Evolutionary conservation across 139 green algal species (phyloP), one percentile per base, ranked within the genome.

Genomic region (Auxenochlorella pyrenoidosa): DNA sequence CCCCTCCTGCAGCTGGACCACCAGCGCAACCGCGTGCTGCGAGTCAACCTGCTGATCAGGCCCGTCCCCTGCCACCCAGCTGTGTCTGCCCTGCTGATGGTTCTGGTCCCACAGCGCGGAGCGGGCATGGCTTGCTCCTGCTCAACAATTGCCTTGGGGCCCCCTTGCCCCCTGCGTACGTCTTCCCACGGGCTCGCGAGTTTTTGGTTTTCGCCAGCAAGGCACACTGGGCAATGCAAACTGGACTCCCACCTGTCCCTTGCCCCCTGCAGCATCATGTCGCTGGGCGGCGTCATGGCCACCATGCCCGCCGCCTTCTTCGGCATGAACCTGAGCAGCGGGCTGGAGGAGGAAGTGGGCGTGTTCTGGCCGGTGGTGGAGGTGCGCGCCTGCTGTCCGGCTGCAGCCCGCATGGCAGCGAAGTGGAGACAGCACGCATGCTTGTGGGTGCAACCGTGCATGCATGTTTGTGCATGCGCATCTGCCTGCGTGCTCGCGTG

Each of bases 281-380:
- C 72, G 30, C 86, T 94, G 32, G 83, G 85, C 5, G 47, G 88
- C 12, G 78, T 93, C 43, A 41, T 87, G 16, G 79, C 41, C 51
- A 92, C 89, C 22, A 85, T 94, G 32, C 92, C 92, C 1, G 92
- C 91, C 4, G 87, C 89, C 36, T 94, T 86, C 79, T 92, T 94
- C 63, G 92, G 92, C 73, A 94, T 94, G 92, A 94, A 94, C 82
- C 70, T 94, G 76, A 72, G 82, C 40, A 84, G 44, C 26, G 92
- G 91, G 30, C 51, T 91, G 40, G 92, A 94, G 85, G 88, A 93
- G 22, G 34, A 73, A 38, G 51, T 85, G 0, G 73, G 44, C 41
- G 75, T 89, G 22, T 93, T 94, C 65, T 94, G 90, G 90, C 83
- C 86, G 18, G 63, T 94, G 34, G 82, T 91, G 19, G 38, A 83